A percentile compares a stretch with the other conserved stretches of the same genome.
phyloP scores from a whole-genome alignment of 768 basidiomycete species.

The Mycena galopus region DNA sequence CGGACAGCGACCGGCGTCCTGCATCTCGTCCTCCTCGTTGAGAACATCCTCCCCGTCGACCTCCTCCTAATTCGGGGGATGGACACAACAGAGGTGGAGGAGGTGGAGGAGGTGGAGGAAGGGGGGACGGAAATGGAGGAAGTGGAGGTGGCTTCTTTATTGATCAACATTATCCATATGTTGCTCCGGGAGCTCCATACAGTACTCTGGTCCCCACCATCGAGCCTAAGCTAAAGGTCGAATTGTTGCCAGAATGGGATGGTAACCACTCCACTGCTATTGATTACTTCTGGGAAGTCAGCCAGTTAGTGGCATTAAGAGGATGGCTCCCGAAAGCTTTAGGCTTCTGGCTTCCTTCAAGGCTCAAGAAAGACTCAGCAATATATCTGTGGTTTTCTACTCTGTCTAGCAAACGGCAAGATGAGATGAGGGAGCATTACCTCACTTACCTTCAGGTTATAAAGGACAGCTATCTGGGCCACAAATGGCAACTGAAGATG shows the following conservation, averaged over 20 bases:
- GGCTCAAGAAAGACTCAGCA: background rate
- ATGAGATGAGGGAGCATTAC: too few species aligned
- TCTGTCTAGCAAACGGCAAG: background rate
- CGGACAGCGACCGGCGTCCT: too few species aligned
- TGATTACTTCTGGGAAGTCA: constrained; percentile 4
- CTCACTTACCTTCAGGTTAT: background rate
- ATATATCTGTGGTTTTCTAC: background rate
- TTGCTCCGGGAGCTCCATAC: background rate
- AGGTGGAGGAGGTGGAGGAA: too few species aligned
- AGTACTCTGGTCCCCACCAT: background rate
- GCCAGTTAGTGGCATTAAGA: background rate
- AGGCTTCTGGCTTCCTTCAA: background rate
- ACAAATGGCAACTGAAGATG: background rate
- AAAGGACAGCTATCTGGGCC: background rate
- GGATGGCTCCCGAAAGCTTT: background rate
- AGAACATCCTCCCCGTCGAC: too few species aligned
- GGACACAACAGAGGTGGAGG: too few species aligned
- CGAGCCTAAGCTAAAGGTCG: too few species aligned
- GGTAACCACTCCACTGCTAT: background rate
- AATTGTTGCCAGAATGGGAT: too few species aligned
- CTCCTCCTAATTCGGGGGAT: too few species aligned
- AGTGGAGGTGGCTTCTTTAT: too few species aligned
- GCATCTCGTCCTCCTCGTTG: too few species aligned
- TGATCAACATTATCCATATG: background rate
- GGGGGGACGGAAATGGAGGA: too few species aligned